These are phyloP conservation scores for Diophrys sp. DNA, from an alignment of 73 alveolate species.

Conservation along the genomic window DNA sequence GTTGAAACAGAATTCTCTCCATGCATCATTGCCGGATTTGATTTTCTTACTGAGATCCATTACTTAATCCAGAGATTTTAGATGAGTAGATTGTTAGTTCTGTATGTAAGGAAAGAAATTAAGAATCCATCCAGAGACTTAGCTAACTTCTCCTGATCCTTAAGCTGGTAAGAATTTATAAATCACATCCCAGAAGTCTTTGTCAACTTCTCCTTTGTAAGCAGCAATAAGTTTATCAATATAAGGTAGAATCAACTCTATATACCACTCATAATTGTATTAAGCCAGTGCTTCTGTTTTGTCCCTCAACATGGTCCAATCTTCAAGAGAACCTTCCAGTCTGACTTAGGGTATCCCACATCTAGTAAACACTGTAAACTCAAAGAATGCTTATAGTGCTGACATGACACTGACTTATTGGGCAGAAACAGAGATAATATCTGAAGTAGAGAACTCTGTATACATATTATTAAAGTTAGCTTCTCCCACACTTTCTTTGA, in stretches of 20 bases:
- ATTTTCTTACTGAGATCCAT: too few relatives aligned
- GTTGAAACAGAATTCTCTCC: too few relatives aligned
- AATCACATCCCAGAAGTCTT: conserved; percentile 35
- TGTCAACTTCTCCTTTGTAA: conserved; percentile 45
- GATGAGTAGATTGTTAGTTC: not conserved
- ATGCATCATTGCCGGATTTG: too few relatives aligned
- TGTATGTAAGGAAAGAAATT: conserved; percentile 34
- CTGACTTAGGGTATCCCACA: conserved; percentile 47
- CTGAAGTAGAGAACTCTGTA: conserved; percentile 46
- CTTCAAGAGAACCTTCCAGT: conserved; percentile 41
- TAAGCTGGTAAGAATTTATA: not conserved
- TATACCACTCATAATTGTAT: conserved; percentile 35
- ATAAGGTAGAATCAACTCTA: conserved; percentile 23
- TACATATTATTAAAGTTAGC: not conserved
- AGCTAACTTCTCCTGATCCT: not conserved
- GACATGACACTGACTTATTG: conserved; percentile 26
- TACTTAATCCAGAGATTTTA: not conserved
- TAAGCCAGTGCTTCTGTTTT: conserved; percentile 13
- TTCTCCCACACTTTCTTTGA: conserved; percentile 25
- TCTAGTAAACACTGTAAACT: conserved; percentile 11
- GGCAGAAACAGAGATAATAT: not conserved
- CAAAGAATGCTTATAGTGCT: conserved; percentile 33
- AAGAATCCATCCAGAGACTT: conserved; percentile 27
- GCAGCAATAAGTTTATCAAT: conserved; percentile 45
- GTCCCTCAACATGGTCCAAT: conserved; percentile 28